phyloP scores from a whole-genome alignment of 2,329 filamentous ascomycete species.

The Neonectria ditissima region DNA sequence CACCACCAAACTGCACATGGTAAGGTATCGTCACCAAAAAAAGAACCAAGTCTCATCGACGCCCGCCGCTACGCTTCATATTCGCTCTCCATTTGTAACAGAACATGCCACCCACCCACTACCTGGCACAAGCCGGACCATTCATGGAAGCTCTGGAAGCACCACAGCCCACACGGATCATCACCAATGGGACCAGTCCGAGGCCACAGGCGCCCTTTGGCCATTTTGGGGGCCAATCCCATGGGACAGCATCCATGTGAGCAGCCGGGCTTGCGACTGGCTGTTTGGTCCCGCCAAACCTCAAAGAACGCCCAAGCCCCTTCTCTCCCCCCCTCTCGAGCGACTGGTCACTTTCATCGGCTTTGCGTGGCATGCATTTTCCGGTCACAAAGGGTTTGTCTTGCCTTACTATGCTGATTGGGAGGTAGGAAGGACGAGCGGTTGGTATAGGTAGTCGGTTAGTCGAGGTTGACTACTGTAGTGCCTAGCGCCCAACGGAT shows the following conservation, averaged over 20 bases:
- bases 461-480: neutral
- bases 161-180: neutral
- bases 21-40: neutral
- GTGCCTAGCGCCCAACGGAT: neutral
- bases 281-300: conserved; percentile 6
- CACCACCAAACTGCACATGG: neutral
- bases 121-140: neutral
- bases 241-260: conserved; percentile 8
- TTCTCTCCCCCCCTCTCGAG: neutral
- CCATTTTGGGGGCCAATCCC: neutral
- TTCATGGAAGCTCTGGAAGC: neutral
- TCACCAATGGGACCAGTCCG: neutral
- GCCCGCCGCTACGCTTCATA: neutral
- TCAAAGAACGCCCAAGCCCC: conserved; percentile 14
- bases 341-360: neutral
- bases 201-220: neutral
- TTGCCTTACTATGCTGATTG: too few species aligned
- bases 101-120: neutral
- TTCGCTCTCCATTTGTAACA: neutral
- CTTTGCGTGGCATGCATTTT: too few species aligned
- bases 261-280: conserved; percentile 8
- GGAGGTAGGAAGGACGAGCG: neutral
- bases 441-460: too few species aligned
- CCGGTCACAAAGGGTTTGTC: too few species aligned
- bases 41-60: neutral